Evolutionary conservation across 2,329 filamentous ascomycete genomes (phyloP).

Genomic region (Mycosphaerella sp.): DNA sequence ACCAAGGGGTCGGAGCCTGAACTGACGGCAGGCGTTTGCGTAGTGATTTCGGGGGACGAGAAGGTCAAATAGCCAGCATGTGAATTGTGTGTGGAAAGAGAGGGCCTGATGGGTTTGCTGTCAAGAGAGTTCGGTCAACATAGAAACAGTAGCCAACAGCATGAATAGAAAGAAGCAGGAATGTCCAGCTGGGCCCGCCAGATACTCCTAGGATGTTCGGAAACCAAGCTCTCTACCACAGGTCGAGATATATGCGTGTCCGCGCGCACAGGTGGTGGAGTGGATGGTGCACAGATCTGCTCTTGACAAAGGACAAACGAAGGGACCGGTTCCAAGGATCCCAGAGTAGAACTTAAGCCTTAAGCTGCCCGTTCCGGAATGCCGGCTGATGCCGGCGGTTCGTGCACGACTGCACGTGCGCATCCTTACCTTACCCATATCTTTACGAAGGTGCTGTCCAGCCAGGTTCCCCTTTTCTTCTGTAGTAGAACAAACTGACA

Average conservation of each 20-base stretch:
- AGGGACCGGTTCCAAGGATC: too few species aligned
- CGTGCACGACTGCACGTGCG: conserved; percentile 1
- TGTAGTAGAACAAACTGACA: too few species aligned
- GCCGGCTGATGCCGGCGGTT: neutral
- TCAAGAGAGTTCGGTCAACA: conserved; percentile 3
- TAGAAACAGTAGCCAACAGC: conserved; percentile 2
- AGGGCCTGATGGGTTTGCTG: conserved; percentile 26
- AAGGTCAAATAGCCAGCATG: conserved; percentile 46
- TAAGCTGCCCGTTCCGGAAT: neutral
- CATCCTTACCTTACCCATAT: too few species aligned
- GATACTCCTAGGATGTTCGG: neutral
- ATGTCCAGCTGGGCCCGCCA: neutral
- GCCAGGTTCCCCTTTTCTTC: too few species aligned
- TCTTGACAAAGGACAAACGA: neutral
- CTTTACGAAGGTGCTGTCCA: too few species aligned
- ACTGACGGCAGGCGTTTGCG: conserved; percentile 17
- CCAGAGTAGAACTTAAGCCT: neutral
- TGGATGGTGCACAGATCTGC: neutral
- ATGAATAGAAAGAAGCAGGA: conserved; percentile 7
- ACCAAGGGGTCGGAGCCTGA: neutral
- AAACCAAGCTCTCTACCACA: neutral
- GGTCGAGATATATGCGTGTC: neutral
- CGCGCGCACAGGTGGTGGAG: neutral
- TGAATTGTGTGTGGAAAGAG: conserved; percentile 43
- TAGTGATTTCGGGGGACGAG: conserved; percentile 42